A percentile compares a stretch with the other conserved stretches of the same genome.
phyloP scores from a whole-genome alignment of 257 asterid species.

The Nicotiana tabacum region DNA sequence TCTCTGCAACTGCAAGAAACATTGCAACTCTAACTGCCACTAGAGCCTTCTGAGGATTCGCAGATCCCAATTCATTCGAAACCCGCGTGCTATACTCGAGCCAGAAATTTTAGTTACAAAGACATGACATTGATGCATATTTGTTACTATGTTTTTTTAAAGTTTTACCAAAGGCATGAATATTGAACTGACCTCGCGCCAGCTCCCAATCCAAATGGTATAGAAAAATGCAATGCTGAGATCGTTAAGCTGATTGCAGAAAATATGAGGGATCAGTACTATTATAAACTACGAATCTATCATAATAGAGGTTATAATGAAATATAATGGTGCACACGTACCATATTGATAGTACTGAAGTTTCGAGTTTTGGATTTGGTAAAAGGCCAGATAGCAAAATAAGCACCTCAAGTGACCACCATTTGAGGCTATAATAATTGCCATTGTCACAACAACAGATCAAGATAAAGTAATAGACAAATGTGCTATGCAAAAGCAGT shows the following conservation, averaged over 20 bases:
- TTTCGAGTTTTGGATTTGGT: conserved; percentile 61
- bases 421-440: conserved; percentile 43
- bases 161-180: not conserved
- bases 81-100: conserved; percentile 40
- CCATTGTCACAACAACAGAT: not conserved
- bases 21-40: conserved; percentile 28
- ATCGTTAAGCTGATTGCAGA: conserved; percentile 44
- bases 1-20: conserved; percentile 31
- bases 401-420: conserved; percentile 65
- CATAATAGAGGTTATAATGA: not conserved
- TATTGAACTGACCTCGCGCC: conserved; percentile 45
- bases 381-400: conserved; percentile 53
- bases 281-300: not conserved
- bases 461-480: not conserved
- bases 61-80: conserved; percentile 63
- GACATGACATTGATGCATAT: not conserved
- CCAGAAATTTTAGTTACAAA: not conserved
- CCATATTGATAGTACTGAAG: conserved; percentile 68
- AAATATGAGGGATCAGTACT: not conserved
- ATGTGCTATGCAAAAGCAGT: not conserved
- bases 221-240: conserved; percentile 40
- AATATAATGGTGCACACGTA: conserved; percentile 8
- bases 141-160: not conserved
- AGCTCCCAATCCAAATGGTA: conserved; percentile 51
- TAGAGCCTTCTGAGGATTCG: conserved; percentile 41